Conservation (phyloP, 768 basidiomycete genomes). For the Leccinum aurantiacum region DNA sequence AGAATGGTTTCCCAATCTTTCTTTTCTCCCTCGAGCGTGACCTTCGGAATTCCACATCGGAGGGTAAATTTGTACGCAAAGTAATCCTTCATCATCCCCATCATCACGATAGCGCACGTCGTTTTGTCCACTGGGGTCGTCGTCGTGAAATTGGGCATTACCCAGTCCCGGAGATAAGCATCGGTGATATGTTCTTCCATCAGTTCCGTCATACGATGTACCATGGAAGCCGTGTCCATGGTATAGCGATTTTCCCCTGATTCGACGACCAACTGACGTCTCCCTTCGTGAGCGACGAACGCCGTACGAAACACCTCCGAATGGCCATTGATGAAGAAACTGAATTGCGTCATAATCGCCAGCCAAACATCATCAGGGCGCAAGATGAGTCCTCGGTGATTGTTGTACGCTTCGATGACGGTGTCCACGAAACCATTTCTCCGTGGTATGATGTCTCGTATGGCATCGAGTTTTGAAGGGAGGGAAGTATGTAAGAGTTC, state of each 20-base stretch:
- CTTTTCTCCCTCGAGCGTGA: slow-evolving; percentile 44
- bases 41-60: slow-evolving; percentile 42
- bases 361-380: slow-evolving; percentile 53
- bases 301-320: slow-evolving; percentile 33
- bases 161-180: slow-evolving; percentile 37
- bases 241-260: slow-evolving; percentile 17
- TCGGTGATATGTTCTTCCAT: slow-evolving; percentile 26
- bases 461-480: slow-evolving; percentile 11
- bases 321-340: slow-evolving; percentile 40
- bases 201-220: slow-evolving; percentile 21
- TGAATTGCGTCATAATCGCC: slow-evolving; percentile 37
- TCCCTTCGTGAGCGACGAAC: slow-evolving; percentile 30
- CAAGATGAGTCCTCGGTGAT: slow-evolving; percentile 39
- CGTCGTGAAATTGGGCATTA: slow-evolving; percentile 45
- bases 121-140: slow-evolving; percentile 41
- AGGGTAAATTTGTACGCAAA: slow-evolving; percentile 35
- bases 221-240: slow-evolving; percentile 35
- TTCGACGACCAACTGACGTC: slow-evolving; percentile 28
- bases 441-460: slow-evolving; percentile 32
- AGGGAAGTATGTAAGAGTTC: slow-evolving; percentile 34
- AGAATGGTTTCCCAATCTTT: slow-evolving; percentile 41
- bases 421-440: slow-evolving; percentile 38
- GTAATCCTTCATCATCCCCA: slow-evolving; percentile 44
- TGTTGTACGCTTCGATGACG: slow-evolving; percentile 35
- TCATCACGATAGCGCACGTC: slow-evolving; percentile 41